These are phyloP conservation scores for Candida dendrica DNA, from an alignment of 805 yeast species.

Conservation along the genomic window DNA sequence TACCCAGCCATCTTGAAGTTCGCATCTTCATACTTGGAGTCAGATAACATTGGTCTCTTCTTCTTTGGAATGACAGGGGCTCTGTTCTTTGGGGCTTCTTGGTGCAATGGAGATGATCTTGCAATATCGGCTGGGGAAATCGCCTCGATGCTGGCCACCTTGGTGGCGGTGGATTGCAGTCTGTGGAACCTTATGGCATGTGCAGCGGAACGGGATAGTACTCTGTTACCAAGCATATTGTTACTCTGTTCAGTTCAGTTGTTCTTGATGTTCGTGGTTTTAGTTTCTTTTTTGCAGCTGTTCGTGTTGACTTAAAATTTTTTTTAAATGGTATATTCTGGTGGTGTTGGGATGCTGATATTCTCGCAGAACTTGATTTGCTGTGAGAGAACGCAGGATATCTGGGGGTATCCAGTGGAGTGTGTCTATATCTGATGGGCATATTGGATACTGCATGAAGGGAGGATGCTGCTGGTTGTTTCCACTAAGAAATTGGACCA, in stretches of 20 bases:
- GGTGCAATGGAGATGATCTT: constrained; percentile 16
- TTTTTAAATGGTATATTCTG: neutral
- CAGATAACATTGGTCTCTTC: constrained; percentile 26
- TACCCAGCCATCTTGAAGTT: constrained; percentile 37
- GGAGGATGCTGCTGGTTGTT: too few relatives aligned
- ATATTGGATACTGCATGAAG: too few relatives aligned
- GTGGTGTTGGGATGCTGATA: neutral
- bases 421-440: too few relatives aligned
- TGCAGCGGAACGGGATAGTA: neutral
- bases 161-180: neutral
- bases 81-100: constrained; percentile 18
- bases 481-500: too few relatives aligned
- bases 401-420: too few relatives aligned
- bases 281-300: neutral
- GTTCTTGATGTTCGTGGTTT: neutral
- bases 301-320: neutral
- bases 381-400: neutral
- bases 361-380: neutral
- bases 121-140: constrained; percentile 19
- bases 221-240: neutral
- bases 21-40: constrained; percentile 30
- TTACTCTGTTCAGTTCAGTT: neutral
- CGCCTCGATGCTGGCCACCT: neutral
- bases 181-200: neutral
- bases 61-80: constrained; percentile 27